Conservation (phyloP, 2,329 filamentous ascomycete species). For the Ophiosphaerella narmari region DNA sequence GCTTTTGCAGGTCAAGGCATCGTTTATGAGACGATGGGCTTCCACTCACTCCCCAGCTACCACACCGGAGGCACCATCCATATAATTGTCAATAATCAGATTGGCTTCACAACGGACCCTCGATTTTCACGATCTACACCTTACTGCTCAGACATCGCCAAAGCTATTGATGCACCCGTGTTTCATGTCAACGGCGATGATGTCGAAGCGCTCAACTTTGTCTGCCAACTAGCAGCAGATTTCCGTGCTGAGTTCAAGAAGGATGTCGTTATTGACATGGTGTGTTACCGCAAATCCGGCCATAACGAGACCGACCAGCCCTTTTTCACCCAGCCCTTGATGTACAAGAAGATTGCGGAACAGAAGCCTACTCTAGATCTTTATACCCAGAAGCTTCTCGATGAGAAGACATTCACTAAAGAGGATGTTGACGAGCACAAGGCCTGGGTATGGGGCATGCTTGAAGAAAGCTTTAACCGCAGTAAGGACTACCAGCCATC, state of each 20-base stretch:
- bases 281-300: constrained; percentile 98
- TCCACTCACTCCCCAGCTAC: constrained; percentile 93
- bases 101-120: constrained; percentile 98
- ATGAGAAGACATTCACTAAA: constrained; percentile 94
- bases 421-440: constrained; percentile 99
- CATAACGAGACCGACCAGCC: constrained; percentile 99
- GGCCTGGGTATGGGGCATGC: constrained; percentile 99
- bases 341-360: constrained; percentile 96
- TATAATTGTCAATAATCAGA: constrained; percentile 99
- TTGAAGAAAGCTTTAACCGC: constrained; percentile 95
- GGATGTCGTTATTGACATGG: constrained; percentile 95
- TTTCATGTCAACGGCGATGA: constrained; percentile 99
- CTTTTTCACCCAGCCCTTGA: constrained; percentile 98
- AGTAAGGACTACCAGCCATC: constrained; percentile 97
- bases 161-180: constrained; percentile 95
- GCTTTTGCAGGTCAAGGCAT: constrained; percentile 96
- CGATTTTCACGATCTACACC: constrained; percentile 96
- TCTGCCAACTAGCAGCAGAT: constrained; percentile 94
- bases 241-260: constrained; percentile 99
- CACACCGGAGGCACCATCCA: constrained; percentile 97
- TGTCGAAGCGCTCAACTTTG: constrained; percentile 97
- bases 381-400: constrained; percentile 87
- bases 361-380: constrained; percentile 86
- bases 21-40: constrained; percentile 97
- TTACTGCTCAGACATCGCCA: constrained; percentile 99